Evolutionary conservation across 441 rosid genomes (phyloP).

Genomic region (Daphne laureola): DNA sequence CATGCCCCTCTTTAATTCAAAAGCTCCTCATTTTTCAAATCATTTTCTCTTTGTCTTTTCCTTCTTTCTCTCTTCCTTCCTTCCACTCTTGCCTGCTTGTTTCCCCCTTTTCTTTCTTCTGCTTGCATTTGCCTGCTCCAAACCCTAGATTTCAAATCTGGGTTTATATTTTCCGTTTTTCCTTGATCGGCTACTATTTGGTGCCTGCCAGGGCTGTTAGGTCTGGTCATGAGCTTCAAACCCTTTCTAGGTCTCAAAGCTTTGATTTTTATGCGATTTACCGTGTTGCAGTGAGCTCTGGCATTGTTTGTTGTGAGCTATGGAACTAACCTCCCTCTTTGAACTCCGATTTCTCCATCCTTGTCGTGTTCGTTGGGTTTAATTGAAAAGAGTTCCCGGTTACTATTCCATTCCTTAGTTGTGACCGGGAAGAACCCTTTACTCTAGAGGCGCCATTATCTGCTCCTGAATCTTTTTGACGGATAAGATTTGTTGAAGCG

Average conservation of each 20-base stretch:
- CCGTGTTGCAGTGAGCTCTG: constrained; percentile 4
- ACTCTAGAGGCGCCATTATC: constrained; percentile 18
- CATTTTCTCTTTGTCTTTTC: constrained; percentile 24
- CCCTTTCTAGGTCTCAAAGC: constrained; percentile 5
- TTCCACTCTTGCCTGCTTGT: constrained; percentile 15
- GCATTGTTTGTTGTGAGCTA: constrained; percentile 12
- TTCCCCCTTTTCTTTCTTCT: constrained; percentile 21
- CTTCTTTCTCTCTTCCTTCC: constrained; percentile 17
- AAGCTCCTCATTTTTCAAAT: constrained; percentile 28
- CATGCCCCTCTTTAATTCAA: constrained; percentile 31
- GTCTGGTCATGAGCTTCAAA: constrained; percentile 8
- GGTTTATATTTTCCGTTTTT: constrained; percentile 29
- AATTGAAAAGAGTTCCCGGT: constrained; percentile 14
- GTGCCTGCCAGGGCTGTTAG: constrained; percentile 7
- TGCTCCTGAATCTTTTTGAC: constrained; percentile 19
- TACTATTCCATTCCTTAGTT: constrained; percentile 20
- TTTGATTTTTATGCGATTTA: constrained; percentile 11
- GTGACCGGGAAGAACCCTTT: constrained; percentile 15
- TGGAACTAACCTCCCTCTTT: constrained; percentile 12
- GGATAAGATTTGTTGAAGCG: constrained; percentile 1
- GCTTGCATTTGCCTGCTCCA: constrained; percentile 37
- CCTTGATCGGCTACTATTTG: constrained; percentile 3
- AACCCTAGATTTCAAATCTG: constrained; percentile 62
- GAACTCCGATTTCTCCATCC: constrained; percentile 12
- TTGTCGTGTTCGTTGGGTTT: constrained; percentile 12